Conservation (phyloP, 352 stramenopile genomes). For the Pilasporangium apinafurcum region DNA sequence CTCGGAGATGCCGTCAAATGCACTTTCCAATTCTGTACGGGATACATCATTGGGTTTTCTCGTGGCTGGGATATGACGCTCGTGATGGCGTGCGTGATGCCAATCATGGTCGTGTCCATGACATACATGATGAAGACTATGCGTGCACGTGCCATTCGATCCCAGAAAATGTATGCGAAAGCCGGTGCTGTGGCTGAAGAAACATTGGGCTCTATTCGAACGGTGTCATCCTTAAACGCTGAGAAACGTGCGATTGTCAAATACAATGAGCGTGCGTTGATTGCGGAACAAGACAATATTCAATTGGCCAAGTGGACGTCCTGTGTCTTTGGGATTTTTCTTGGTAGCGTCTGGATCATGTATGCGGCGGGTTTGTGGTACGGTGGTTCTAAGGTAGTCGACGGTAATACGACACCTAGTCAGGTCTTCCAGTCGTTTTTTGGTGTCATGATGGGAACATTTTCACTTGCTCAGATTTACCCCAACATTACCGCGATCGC, state of each 20-base stretch:
- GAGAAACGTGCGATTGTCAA: slow-evolving; percentile 32
- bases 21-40: slow-evolving; percentile 23
- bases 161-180: slow-evolving; percentile 40
- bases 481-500: slow-evolving; percentile 15
- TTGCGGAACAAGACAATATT: slow-evolving; percentile 26
- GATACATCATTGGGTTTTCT: slow-evolving; percentile 37
- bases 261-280: slow-evolving; percentile 17
- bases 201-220: slow-evolving; percentile 50
- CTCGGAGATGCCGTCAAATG: slow-evolving; percentile 34
- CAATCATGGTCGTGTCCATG: slow-evolving; percentile 30
- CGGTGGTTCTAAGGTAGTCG: slow-evolving; percentile 29
- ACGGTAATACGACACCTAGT: slow-evolving; percentile 9
- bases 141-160: slow-evolving; percentile 7
- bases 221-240: slow-evolving; percentile 34
- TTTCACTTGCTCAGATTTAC: slow-evolving; percentile 13
- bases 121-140: slow-evolving; percentile 23
- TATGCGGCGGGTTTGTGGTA: slow-evolving; percentile 46
- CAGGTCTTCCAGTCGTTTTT: slow-evolving; percentile 17
- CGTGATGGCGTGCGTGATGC: slow-evolving; percentile 42
- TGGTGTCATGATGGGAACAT: slow-evolving; percentile 14
- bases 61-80: slow-evolving; percentile 39
- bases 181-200: slow-evolving; percentile 49
- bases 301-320: slow-evolving; percentile 11
- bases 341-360: slow-evolving; percentile 35
- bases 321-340: slow-evolving; percentile 24